A percentile compares a stretch with the other conserved stretches of the same genome.
Evolutionary conservation across 768 basidiomycete species (phyloP).

Genomic region (Pulveroboletus sp.): DNA sequence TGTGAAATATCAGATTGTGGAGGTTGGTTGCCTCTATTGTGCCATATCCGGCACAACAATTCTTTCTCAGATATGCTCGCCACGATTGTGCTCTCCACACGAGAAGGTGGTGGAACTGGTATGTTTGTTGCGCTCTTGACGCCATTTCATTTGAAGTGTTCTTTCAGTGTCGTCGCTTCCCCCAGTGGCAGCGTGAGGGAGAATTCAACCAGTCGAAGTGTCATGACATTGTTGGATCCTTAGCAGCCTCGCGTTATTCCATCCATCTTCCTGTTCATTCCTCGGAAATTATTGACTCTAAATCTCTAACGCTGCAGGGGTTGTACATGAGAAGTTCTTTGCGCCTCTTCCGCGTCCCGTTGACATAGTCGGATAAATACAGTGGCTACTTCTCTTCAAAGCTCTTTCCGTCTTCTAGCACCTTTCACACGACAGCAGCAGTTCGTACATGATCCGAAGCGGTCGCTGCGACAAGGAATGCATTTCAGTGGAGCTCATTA

Average conservation of each 20-base stretch:
- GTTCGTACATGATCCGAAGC: slow-evolving; percentile 12
- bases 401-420: slow-evolving; percentile 10
- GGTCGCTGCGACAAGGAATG: slow-evolving; percentile 9
- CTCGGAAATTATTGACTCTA: slow-evolving; percentile 25
- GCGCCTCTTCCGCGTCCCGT: slow-evolving; percentile 4
- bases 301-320: slow-evolving; percentile 7
- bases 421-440: neutral
- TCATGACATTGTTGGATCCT: slow-evolving; percentile 6
- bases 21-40: slow-evolving; percentile 19
- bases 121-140: slow-evolving; percentile 20
- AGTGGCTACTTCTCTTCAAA: slow-evolving; percentile 6
- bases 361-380: neutral
- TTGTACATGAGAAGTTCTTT: slow-evolving; percentile 12
- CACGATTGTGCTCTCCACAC: slow-evolving; percentile 15
- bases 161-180: slow-evolving; percentile 12
- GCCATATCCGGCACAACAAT: slow-evolving; percentile 13
- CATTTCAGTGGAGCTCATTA: slow-evolving; percentile 13
- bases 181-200: slow-evolving; percentile 8
- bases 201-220: slow-evolving; percentile 7
- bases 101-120: slow-evolving; percentile 19
- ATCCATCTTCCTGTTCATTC: slow-evolving; percentile 20
- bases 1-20: slow-evolving; percentile 27
- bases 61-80: too few species aligned
- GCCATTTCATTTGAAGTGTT: slow-evolving; percentile 23
- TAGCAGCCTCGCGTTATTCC: slow-evolving; percentile 12